phyloP scores from a whole-genome alignment of 768 basidiomycete genomes.

The Trametes villosa region DNA sequence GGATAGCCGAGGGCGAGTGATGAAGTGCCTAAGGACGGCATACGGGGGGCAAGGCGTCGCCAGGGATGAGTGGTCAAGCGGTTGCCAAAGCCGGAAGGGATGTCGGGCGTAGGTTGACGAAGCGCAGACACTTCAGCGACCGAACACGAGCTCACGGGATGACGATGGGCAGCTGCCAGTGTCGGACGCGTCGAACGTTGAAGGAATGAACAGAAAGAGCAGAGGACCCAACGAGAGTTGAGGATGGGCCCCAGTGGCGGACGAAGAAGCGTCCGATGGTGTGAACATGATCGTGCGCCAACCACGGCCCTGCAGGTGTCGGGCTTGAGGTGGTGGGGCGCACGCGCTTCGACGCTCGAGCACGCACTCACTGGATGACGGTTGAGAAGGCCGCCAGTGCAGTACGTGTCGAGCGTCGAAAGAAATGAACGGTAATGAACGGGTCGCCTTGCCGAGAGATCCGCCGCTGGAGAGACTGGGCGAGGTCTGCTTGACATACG shows the following conservation, averaged over 20 bases:
- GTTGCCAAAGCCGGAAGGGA: too few relatives aligned
- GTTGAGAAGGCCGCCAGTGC: background rate
- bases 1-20: too few relatives aligned
- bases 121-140: too few relatives aligned
- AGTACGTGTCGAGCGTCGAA: background rate
- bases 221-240: too few relatives aligned
- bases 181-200: too few relatives aligned
- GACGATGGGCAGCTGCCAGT: too few relatives aligned
- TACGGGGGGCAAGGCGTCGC: too few relatives aligned
- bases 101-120: too few relatives aligned
- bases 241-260: background rate
- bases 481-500: background rate
- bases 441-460: background rate
- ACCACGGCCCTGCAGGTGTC: background rate
- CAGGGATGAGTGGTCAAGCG: too few relatives aligned
- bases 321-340: background rate
- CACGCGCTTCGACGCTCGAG: background rate
- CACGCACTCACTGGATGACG: background rate
- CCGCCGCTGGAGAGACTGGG: background rate
- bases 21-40: too few relatives aligned
- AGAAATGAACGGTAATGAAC: background rate
- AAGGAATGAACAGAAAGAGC: too few relatives aligned
- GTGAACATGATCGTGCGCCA: background rate
- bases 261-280: background rate
- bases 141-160: too few relatives aligned